These are phyloP conservation scores for Graphilbum fragrans DNA, from an alignment of 2,329 filamentous ascomycete species.

Conservation along the genomic window DNA sequence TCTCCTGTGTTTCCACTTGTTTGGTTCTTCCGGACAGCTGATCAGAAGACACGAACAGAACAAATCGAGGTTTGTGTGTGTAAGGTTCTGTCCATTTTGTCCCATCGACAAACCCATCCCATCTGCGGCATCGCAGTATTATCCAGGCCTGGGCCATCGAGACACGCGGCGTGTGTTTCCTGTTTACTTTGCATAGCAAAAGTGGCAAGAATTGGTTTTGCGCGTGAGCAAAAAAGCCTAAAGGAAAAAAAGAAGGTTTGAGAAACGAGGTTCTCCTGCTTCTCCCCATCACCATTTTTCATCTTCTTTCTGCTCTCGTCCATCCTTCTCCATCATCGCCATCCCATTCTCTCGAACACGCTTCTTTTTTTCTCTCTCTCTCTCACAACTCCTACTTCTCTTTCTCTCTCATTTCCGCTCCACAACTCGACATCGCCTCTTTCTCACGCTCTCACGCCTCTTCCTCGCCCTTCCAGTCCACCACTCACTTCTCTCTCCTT, in stretches of 20 bases:
- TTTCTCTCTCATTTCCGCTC: not conserved
- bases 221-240: too few species aligned
- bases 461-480: too few species aligned
- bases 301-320: not conserved
- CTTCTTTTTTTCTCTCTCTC: conserved; percentile 1
- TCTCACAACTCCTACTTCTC: not conserved
- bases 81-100: too few species aligned
- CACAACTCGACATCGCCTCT: not conserved
- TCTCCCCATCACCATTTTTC: not conserved
- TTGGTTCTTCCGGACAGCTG: too few species aligned
- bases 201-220: not conserved
- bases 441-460: too few species aligned
- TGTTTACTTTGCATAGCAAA: not conserved
- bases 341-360: not conserved
- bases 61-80: too few species aligned
- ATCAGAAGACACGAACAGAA: too few species aligned
- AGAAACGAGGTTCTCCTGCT: conserved; percentile 1
- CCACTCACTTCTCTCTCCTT: too few species aligned
- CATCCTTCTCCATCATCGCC: conserved; percentile 2
- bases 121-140: too few species aligned
- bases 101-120: too few species aligned
- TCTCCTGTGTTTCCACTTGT: too few species aligned
- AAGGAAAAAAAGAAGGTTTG: conserved; percentile 4
- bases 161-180: not conserved
- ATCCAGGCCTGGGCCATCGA: too few species aligned